Base-by-base conservation (phyloP, 495 filamentous ascomycete species). In the Penicillium simplicissimum region DNA sequence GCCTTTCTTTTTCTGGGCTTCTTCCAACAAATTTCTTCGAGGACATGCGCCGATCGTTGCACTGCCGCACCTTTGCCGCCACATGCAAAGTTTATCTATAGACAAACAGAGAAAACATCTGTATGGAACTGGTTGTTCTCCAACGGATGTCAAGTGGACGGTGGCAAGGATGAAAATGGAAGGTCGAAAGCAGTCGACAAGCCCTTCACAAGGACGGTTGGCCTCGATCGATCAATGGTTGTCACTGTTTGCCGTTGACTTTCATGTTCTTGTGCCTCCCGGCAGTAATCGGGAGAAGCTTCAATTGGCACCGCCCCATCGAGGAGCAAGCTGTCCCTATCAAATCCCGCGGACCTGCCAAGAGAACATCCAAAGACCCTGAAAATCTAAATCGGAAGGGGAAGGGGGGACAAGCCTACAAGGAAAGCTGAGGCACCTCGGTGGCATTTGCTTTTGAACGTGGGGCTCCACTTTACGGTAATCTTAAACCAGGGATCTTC, bases 401-500 rank as follows among this genome's bases (percentile, higher is more conserved):
- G 33, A 8, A 14, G 33, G 15, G n/a, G 28, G 33, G 31, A 19
- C 14, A 14, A 25, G 1, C 23, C 3, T 1, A 25, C 23, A 25
- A 25, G 17, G 5, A 7, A 58, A 52, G 33, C 48, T 59, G 49
- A 36, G 45, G 53, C 57, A 59, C 33, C 56, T 49, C 55, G 47
- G 36, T 61, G 59, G 52, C 43, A 57, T 63, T 23, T 61, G 48
- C 60, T 67, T 25, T 53, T 58, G 60, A 71, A 69, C 67, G 67
- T 69, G 67, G 67, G 40, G 55, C 61, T 61, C 67, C 69, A 71
- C 64, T 37, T 43, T 19, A 45, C 28, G 3, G 57, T 49, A 58
- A 68, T 68, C 59, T 61, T 62, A 59, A 62, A 13, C 14, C 58
- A 54, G 38, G 51, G 66, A 71, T 71, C 69, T 17, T 58, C 54